Evolutionary conservation across 352 stramenopile genomes (phyloP).

Genomic region (Thraustochytrium sp.): DNA sequence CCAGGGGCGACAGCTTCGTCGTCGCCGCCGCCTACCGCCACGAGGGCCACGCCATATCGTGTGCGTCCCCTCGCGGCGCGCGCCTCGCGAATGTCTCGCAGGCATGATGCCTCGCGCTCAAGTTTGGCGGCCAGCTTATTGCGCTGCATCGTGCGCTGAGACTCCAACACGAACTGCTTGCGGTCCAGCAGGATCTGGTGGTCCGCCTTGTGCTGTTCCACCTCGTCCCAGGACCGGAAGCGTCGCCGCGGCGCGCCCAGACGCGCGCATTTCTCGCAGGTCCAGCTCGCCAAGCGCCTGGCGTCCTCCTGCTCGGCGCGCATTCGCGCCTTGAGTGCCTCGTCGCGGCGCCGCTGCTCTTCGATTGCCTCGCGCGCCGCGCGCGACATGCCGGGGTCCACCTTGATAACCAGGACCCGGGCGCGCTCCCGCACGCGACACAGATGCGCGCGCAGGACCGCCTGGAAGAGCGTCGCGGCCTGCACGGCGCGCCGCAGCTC

Average conservation of each 20-base stretch:
- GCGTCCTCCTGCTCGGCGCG: background rate
- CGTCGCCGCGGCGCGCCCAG: background rate
- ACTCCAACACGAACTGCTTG: background rate
- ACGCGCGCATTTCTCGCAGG: background rate
- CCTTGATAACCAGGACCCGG: too few relatives aligned
- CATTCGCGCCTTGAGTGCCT: background rate
- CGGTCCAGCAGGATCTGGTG: background rate
- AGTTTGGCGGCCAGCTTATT: background rate
- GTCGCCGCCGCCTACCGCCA: background rate
- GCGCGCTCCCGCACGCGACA: background rate
- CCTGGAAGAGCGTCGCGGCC: background rate
- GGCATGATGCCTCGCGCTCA: background rate
- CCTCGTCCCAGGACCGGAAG: conserved; percentile 16
- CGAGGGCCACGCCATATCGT: background rate
- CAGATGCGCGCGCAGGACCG: background rate
- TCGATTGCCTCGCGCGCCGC: background rate
- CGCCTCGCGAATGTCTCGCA: background rate
- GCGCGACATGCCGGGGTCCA: too few relatives aligned
- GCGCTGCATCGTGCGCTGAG: background rate
- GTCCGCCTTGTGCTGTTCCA: background rate
- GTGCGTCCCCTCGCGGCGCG: background rate
- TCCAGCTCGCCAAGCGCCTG: background rate
- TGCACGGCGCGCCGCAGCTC: background rate
- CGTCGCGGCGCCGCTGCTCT: background rate
- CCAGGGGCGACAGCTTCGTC: too few relatives aligned